Base-by-base conservation (phyloP, 140 eudicot genomes). In the Anethum foeniculum region DNA sequence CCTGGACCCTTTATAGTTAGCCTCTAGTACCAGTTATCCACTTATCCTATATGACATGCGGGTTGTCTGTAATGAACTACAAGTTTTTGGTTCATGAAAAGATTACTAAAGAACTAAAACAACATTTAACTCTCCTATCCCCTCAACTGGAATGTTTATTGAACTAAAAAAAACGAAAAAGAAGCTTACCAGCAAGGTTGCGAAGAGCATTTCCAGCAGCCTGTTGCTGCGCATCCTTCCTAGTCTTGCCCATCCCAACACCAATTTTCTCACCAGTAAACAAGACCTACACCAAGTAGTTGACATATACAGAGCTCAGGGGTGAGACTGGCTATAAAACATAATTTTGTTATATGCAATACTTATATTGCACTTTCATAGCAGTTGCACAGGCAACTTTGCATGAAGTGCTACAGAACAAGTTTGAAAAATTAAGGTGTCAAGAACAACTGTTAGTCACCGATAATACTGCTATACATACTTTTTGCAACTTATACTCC, bases 141-240 rank as follows among this genome's bases (percentile, higher is more conserved):
- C 5, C 34, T n/a, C 7, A 9, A 60, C 69, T n/a, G 2, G 12
- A 49, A 60, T 41, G 23, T 67, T 11, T 21, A 64, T 28, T 69
- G 44, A 39, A 39, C 5, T 1, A 4, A 14, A 28, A 28, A 16
- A 28, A 47, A 47, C 8, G 43, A 10, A 47, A 2, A 13, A 47
- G 18, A 13, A 11, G 12, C 86, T 92, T 77, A 94, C 98, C 99
- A 81, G 99, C 97, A 80, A 95, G 85, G 85, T 81, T 72, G 51
- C 83, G 97, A 79, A 96, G 97, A 72, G 99, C 99, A 86, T 87
- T 88, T 74, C 87, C 98, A 15, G 99, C 99, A 85, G 98, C 99
- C 87, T 92, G 96, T 71, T 92, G 97, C 76, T 91, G 99, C 25
- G 99, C 99, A 79, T 96, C 99, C 80, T 93, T 96, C 84, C 96